Evolutionary conservation across 1,284 basidiomycete species (phyloP).

Genomic region (Melampsora larici-populina): DNA sequence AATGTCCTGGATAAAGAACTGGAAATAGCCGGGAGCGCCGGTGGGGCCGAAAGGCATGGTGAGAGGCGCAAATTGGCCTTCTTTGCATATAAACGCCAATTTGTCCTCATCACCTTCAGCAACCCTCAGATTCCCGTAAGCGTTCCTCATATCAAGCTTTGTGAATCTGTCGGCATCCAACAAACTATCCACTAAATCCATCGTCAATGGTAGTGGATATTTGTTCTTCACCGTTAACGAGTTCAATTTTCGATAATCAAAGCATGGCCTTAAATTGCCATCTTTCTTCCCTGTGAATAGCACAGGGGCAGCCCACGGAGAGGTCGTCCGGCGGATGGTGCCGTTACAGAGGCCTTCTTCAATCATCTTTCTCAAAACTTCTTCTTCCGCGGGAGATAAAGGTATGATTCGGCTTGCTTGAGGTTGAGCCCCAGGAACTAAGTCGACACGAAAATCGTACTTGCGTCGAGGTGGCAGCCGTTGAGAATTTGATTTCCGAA

Average conservation of each 20-base stretch:
- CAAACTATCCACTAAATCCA: not conserved
- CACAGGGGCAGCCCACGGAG: not conserved
- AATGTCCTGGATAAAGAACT: too few relatives aligned
- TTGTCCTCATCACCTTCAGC: not conserved
- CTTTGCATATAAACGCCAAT: too few relatives aligned
- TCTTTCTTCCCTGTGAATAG: too few relatives aligned
- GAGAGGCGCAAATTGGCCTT: too few relatives aligned
- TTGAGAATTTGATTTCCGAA: not conserved
- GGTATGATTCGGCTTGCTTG: not conserved
- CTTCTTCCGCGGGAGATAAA: not conserved
- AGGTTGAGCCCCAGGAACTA: not conserved
- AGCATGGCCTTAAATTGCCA: too few relatives aligned
- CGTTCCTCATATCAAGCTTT: not conserved
- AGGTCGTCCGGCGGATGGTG: not conserved
- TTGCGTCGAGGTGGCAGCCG: not conserved
- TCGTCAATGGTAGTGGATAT: not conserved
- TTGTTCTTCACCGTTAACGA: not conserved
- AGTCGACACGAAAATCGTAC: conserved; percentile 2
- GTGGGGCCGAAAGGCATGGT: too few relatives aligned
- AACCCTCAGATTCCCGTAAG: conserved; percentile 3
- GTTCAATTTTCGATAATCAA: too few relatives aligned
- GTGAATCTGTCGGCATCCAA: not conserved
- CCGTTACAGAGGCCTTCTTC: not conserved
- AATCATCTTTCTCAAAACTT: not conserved
- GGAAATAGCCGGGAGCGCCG: too few relatives aligned